Percentiles rank a stretch among this genome's conserved stretches.
phyloP scores from a whole-genome alignment of 2,329 filamentous ascomycete species.

The Fusarium sp. region DNA sequence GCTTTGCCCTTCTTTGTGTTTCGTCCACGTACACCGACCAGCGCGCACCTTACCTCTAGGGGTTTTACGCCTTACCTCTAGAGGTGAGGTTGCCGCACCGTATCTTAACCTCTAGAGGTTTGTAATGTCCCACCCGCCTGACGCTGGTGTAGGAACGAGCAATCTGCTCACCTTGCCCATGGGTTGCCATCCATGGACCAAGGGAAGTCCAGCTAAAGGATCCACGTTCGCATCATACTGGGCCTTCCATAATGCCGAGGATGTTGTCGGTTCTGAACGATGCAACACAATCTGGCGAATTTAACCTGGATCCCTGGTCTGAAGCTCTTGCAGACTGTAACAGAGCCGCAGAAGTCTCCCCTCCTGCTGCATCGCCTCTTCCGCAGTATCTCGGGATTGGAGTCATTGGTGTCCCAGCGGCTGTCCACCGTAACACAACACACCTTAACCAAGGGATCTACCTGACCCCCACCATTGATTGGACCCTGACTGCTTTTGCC shows the following conservation, averaged over 20 bases:
- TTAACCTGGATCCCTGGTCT: constrained; percentile 36
- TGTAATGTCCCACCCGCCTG: constrained; percentile 42
- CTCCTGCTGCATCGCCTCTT: constrained; percentile 29
- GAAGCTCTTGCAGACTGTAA: constrained; percentile 35
- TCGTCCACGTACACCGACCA: constrained; percentile 43
- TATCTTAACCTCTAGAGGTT: constrained; percentile 46
- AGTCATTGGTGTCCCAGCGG: constrained; percentile 13
- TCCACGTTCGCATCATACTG: constrained; percentile 43
- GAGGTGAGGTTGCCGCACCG: constrained; percentile 44
- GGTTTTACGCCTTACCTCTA: constrained; percentile 43
- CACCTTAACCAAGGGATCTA: constrained; percentile 30
- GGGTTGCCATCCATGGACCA: constrained; percentile 44
- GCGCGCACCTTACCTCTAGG: constrained; percentile 43
- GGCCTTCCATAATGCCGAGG: constrained; percentile 45
- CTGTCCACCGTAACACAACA: constrained; percentile 9
- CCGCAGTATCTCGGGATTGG: constrained; percentile 33
- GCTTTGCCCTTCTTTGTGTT: constrained; percentile 39
- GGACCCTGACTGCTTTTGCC: constrained; percentile 27
- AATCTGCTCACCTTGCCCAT: constrained; percentile 35
- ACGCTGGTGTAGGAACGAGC: constrained; percentile 40
- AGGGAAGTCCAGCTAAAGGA: constrained; percentile 44
- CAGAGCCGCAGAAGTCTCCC: constrained; percentile 42
- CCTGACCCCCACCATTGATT: constrained; percentile 27
- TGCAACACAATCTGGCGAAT: constrained; percentile 14
- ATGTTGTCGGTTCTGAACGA: constrained; percentile 32